Evolutionary conservation across 495 filamentous ascomycete genomes (phyloP), one percentile per base, ranked within the genome.

Genomic region (Peziza echinospora): DNA sequence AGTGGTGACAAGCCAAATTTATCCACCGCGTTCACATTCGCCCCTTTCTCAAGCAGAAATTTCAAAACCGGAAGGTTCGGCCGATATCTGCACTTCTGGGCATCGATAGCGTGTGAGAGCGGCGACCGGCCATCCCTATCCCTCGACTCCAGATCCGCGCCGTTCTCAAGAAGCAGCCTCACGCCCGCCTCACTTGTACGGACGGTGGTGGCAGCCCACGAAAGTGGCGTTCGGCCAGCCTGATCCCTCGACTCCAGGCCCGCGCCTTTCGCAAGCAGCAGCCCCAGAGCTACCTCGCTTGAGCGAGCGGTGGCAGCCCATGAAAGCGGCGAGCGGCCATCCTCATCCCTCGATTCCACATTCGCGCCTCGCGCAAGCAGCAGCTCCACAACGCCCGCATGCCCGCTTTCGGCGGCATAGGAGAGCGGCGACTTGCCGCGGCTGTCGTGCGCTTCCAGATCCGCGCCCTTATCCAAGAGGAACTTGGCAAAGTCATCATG

Each of bases 171-270:
- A 17, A 37, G 30, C 13, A 17, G 13, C 30, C 3, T 37, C 13
- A 37, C 30, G 19, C 3, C 30, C 2, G 30, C 30, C 30, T 13
- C 13, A n/a, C n/a, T n/a, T n/a, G n/a, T n/a, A 37, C 19, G 30
- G 30, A 11, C 30, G 13, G 13, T 37, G 13, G 13, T 37, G 13
- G 41, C 47, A 22, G 53, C 53, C 48, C 49, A 30, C 21, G 47
- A 47, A 34, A 24, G 44, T 24, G 51, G 43, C 19, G 51, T 56
- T n/a, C 50, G 37, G 34, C 53, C 53, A 11, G 45, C 46, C 22
- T 53, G 39, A 16, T 56, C 53, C 43, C 50, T 53, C 11, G 41
- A 46, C 13, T 37, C 19, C 13, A 37, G 19, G 13, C 13, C 30
- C 19, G 30, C 30, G 19, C 30, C 30, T 17, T 37, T 37, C 19